Base-by-base conservation (phyloP, 768 basidiomycete genomes). In the Kwoniella sp. region DNA sequence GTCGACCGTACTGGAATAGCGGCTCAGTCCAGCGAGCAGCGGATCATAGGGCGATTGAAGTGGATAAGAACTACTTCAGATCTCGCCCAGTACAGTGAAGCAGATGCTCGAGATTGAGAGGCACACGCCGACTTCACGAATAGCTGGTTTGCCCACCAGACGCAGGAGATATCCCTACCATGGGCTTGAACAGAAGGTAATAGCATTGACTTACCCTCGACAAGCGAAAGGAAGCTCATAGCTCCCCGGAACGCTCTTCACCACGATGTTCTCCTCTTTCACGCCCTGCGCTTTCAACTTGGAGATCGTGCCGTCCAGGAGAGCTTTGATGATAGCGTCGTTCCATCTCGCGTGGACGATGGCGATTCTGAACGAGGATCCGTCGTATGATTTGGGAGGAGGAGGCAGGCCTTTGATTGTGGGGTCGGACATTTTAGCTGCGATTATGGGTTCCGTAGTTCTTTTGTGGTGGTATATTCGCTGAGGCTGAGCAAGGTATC, bases 341-440 rank as follows among this genome's bases (percentile, higher is more conserved):
- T 99, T 99, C 96, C 96, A 99, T 82, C 93, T 85, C 20, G 93
- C 92, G 79, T 97, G 95, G 7, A 98, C 90, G 77, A 98, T 94
- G 75, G 91, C 91, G 58, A 96, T 82, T 63, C 94, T 89, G 58
- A 94, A 85, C 28, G 84, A 67, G 1, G 91, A 89, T 57, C 94
- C 94, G 74, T 97, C 91, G 84, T 87, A 86, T 37, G 85, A 81
- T 45, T 82, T 83, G 57, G 86, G 79, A 38, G 89, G 85, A 53
- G 86, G 84, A 17, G 85, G 83, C 56, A 88, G 85, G 45, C 91
- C 90, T 83, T 95, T 95, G 86, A 95, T 88, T 71, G 88, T 84
- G 57, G 79, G 75, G 72, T 80, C 79, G 41, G 79, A 72, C 79
- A 80, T 80, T n/a, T n/a, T n/a, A n/a, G n/a, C n/a, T n/a, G n/a